Percentiles rank a stretch among this genome's conserved stretches.
Evolutionary conservation across 768 basidiomycete species (phyloP).

Genomic region (Suillus variegatus): DNA sequence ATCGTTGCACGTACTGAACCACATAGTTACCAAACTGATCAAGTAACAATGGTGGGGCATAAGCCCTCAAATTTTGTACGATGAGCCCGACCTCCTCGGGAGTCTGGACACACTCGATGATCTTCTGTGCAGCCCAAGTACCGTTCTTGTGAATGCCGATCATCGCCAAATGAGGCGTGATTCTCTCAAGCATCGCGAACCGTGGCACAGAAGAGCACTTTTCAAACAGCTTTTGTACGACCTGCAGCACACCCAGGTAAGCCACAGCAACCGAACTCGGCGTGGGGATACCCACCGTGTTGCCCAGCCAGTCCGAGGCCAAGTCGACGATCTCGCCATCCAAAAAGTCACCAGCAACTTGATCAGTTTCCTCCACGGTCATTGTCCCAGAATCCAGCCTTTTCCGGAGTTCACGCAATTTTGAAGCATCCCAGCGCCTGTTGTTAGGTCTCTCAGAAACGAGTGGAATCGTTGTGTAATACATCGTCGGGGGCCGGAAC

Average conservation of each 20-base stretch:
- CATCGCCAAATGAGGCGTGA: slow-evolving; percentile 92
- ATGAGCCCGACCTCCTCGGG: slow-evolving; percentile 87
- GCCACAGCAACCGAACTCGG: slow-evolving; percentile 6
- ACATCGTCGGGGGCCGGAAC: slow-evolving; percentile 90
- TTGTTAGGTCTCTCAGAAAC: slow-evolving; percentile 84
- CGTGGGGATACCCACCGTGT: slow-evolving; percentile 52
- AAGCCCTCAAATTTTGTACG: slow-evolving; percentile 84
- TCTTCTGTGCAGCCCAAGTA: slow-evolving; percentile 99
- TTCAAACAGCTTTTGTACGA: slow-evolving; percentile 97
- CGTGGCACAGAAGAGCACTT: slow-evolving; percentile 76
- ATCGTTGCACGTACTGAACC: slow-evolving; percentile 57
- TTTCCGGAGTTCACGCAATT: slow-evolving; percentile 92
- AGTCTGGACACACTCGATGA: slow-evolving; percentile 90
- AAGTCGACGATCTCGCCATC: slow-evolving; percentile 95
- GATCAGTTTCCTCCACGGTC: slow-evolving; percentile 84
- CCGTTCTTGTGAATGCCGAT: slow-evolving; percentile 99
- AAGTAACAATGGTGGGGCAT: slow-evolving; percentile 89
- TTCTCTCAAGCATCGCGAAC: slow-evolving; percentile 90
- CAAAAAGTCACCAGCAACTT: slow-evolving; percentile 85
- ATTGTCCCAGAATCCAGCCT: slow-evolving; percentile 89
- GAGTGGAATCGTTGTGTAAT: slow-evolving; percentile 93
- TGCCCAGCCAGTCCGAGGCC: slow-evolving; percentile 97
- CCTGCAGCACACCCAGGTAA: slow-evolving; percentile 41
- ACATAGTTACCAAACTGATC: slow-evolving; percentile 96
- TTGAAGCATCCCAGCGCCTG: slow-evolving; percentile 91